Evolutionary conservation across 1,139 yeast species (phyloP).

Genomic region (Geotrichum armillariae): DNA sequence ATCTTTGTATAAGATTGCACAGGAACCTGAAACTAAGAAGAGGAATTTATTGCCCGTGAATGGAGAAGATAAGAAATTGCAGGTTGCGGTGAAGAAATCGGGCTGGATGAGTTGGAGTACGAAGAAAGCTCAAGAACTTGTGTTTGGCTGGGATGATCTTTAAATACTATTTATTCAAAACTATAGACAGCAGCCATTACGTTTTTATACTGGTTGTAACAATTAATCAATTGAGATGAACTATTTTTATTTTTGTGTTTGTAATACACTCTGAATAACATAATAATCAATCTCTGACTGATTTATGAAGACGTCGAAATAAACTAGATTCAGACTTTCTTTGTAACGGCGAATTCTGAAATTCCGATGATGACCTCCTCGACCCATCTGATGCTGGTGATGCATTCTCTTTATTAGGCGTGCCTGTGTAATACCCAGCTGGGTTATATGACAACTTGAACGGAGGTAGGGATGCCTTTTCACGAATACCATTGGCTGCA

Average conservation of each 20-base stretch:
- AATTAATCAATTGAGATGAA: no score
- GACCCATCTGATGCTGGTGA: not conserved
- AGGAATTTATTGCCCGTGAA: not conserved
- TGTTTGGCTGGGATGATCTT: conserved; percentile 59
- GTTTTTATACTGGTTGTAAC: no score
- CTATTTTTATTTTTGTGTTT: no score
- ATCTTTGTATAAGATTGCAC: conserved; percentile 15
- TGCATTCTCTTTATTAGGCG: not conserved
- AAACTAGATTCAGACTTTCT: conserved; percentile 4
- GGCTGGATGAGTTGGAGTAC: conserved; percentile 41
- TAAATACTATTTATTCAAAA: no score
- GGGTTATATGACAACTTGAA: conserved; percentile 15
- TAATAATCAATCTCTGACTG: not conserved
- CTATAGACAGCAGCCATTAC: no score
- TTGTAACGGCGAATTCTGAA: conserved; percentile 1
- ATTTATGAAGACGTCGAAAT: conserved; percentile 12
- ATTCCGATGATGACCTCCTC: not conserved
- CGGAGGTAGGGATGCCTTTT: conserved; percentile 7
- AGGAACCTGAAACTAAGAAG: conserved; percentile 16
- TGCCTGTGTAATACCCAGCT: conserved; percentile 22
- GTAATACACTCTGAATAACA: no score
- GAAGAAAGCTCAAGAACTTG: conserved; percentile 40
- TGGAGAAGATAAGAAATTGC: conserved; percentile 15
- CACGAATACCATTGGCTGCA: conserved; percentile 11
- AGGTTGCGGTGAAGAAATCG: conserved; percentile 23